Conservation (phyloP, 2,329 filamentous ascomycete genomes). For the Capronia americana region DNA sequence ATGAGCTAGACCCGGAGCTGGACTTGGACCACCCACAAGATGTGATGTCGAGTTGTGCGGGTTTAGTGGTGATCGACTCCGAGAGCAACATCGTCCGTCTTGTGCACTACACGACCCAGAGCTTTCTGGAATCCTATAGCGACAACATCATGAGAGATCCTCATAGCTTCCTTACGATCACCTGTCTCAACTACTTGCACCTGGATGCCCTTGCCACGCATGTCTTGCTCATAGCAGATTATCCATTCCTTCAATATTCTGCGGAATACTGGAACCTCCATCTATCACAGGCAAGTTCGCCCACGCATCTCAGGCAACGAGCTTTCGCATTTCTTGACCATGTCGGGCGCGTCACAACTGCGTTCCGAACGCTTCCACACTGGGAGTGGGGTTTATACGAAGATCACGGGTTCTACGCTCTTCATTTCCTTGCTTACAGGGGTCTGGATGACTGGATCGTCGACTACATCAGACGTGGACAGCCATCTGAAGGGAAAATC, state of each 20-base stretch:
- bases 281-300: not conserved
- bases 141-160: slow-evolving; percentile 46
- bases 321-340: slow-evolving; percentile 7
- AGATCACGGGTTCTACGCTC: not conserved
- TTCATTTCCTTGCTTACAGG: slow-evolving; percentile 18
- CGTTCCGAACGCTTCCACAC: not conserved
- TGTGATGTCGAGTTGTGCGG: slow-evolving; percentile 50
- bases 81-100: slow-evolving; percentile 50
- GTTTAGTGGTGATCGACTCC: slow-evolving; percentile 52
- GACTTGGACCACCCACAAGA: slow-evolving; percentile 35
- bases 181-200: slow-evolving; percentile 50
- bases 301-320: not conserved
- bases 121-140: slow-evolving; percentile 50
- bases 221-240: not conserved
- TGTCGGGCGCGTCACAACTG: not conserved
- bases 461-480: slow-evolving; percentile 14
- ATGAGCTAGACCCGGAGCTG: slow-evolving; percentile 24
- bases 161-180: slow-evolving; percentile 41
- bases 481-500: not conserved
- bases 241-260: slow-evolving; percentile 11
- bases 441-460: slow-evolving; percentile 12
- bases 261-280: slow-evolving; percentile 1
- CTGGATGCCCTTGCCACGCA: slow-evolving; percentile 42
- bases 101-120: slow-evolving; percentile 56
- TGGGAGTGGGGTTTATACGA: not conserved